Percentiles rank a stretch among this genome's conserved stretches.
phyloP scores from a whole-genome alignment of 225 moss, liverwort and hornwort species.

The Sphagnum tenellum region DNA sequence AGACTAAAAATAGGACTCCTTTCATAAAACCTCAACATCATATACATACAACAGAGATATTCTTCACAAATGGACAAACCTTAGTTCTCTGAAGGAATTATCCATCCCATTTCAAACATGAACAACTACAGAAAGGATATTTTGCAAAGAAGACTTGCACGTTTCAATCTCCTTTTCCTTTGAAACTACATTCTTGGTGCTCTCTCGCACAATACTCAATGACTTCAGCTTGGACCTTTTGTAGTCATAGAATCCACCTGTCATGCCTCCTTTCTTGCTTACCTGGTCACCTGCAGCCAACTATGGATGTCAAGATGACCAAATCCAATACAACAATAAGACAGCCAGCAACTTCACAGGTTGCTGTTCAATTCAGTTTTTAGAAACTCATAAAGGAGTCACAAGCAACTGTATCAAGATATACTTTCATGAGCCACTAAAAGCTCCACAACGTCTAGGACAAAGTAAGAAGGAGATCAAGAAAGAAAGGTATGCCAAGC shows the following conservation, averaged over 20 bases:
- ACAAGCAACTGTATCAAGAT: no score
- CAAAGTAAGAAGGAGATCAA: no score
- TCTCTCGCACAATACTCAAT: slow-evolving; percentile 61
- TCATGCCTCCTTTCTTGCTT: slow-evolving; percentile 95
- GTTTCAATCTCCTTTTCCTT: slow-evolving; percentile 67
- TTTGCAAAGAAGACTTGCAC: slow-evolving; percentile 55
- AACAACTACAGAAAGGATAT: slow-evolving; percentile 40
- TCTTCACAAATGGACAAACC: neutral
- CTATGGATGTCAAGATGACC: slow-evolving; percentile 3
- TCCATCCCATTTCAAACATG: no score
- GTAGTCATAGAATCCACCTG: slow-evolving; percentile 90
- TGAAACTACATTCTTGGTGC: slow-evolving; percentile 47
- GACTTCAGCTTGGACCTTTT: slow-evolving; percentile 81
- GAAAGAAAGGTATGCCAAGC: no score
- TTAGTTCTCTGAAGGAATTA: neutral
- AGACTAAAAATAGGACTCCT: neutral
- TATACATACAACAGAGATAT: neutral
- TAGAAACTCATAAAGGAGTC: no score
- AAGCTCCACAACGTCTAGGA: no score
- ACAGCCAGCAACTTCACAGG: no score
- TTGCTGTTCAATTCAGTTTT: no score
- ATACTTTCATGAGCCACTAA: no score
- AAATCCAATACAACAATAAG: neutral
- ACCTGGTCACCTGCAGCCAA: slow-evolving; percentile 73
- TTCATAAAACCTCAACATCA: no score